Evolutionary conservation across 2,329 filamentous ascomycete species (phyloP).

Genomic region (Ceratocystis variospora): DNA sequence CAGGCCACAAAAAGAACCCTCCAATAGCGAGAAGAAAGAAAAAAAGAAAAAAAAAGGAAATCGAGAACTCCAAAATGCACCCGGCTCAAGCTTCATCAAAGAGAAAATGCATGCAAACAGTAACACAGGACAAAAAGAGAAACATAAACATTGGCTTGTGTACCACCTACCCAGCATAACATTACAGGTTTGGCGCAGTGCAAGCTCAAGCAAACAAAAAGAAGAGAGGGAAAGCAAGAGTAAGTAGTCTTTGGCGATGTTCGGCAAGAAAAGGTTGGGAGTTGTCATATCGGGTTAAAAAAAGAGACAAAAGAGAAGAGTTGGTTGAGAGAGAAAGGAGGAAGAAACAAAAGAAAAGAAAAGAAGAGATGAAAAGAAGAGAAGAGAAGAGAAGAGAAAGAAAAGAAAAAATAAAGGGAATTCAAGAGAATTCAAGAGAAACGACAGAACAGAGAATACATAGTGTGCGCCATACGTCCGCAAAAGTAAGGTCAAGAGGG

Average conservation of each 20-base stretch:
- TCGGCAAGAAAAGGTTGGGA: neutral
- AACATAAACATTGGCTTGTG: slow-evolving; percentile 3
- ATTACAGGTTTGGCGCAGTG: neutral
- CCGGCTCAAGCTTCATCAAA: neutral
- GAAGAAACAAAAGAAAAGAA: neutral
- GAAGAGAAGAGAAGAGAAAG: neutral
- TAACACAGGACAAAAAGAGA: neutral
- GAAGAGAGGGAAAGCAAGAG: neutral
- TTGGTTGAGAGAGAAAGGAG: neutral
- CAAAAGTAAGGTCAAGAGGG: neutral
- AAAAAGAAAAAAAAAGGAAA: neutral
- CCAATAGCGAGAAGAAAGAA: neutral
- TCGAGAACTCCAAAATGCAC: neutral
- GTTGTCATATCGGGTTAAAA: neutral
- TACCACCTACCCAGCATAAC: neutral
- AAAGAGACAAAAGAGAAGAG: neutral
- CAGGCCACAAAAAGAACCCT: neutral
- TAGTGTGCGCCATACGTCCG: neutral
- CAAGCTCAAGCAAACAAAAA: neutral
- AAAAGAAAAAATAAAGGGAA: neutral
- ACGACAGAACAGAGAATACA: neutral
- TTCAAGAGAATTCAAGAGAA: neutral
- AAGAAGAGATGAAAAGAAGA: neutral
- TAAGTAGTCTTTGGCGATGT: neutral
- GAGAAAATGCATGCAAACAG: neutral